Evolutionary conservation across 345 rosid species (phyloP), one percentile per base, ranked within the genome.

Genomic region (Adansonia digitata): DNA sequence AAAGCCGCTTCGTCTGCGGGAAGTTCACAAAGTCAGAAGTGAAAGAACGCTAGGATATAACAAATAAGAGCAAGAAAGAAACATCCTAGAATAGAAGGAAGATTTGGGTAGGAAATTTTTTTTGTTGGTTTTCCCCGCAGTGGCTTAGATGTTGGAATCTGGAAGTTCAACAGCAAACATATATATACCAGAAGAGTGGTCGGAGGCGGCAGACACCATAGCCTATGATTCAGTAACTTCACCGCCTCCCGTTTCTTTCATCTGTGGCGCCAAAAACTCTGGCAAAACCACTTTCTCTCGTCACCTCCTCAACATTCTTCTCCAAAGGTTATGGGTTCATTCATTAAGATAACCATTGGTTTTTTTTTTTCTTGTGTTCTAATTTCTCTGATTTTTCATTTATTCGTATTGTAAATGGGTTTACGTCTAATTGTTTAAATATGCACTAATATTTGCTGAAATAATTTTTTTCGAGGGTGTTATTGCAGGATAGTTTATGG

Each of bases 221-320:
- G 86, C 92, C 15, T 63, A 62, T 67, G 83, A 79, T 64, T 86
- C 93, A 13, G 27, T 4, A 34, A 79, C 90, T 64, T 76, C 85
- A 26, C 84, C 80, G 7, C 89, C 94, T 61, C 89, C 88, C 48
- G 18, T 86, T 59, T 83, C 86, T 43, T 78, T 92, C 11, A 65
- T 92, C 12, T 94, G 98, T 24, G 97, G 98, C 48, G 84, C 97
- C 69, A 91, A 86, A 77, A 91, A 91, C 88, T 82, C 86, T 69
- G 99, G 99, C 78, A 90, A 90, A 75, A 83, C 92, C 75, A 93
- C 97, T 24, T 95, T 95, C 82, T 95, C 98, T 13, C 97, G 98
- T 69, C 74, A 80, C 78, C 92, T 95, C 65, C 87, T 95, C 64
- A 85, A 89, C 76, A 71, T 79, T 79, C 98, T 95, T 68, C 97